These are phyloP conservation scores for Arthroderma sp. DNA, from an alignment of 2,329 filamentous ascomycete species.

Conservation along the genomic window DNA sequence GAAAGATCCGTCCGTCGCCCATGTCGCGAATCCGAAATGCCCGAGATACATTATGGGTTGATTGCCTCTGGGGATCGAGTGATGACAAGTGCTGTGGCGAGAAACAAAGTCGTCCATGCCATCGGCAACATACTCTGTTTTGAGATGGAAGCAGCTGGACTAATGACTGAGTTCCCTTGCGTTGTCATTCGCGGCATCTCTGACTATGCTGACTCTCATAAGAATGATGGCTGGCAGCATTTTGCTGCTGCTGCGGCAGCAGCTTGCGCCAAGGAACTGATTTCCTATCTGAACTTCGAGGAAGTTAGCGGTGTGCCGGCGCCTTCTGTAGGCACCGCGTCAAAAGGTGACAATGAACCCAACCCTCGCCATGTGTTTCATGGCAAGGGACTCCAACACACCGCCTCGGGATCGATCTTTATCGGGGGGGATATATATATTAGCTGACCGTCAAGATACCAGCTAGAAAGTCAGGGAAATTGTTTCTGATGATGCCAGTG, in stretches of 20 bases:
- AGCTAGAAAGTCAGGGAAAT: too few species aligned
- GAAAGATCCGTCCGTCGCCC: background rate
- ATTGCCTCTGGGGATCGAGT: background rate
- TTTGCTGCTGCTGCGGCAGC: constrained; percentile 12
- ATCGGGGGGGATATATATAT: too few species aligned
- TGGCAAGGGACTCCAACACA: too few species aligned
- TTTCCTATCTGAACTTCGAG: too few species aligned
- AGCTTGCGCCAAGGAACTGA: too few species aligned
- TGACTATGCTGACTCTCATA: constrained; percentile 13
- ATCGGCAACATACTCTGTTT: constrained; percentile 5
- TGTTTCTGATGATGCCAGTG: too few species aligned
- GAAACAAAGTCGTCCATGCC: background rate
- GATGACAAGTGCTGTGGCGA: background rate
- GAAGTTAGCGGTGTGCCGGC: too few species aligned
- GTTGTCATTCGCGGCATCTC: constrained; percentile 14
- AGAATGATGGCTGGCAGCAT: constrained; percentile 11
- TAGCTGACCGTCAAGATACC: too few species aligned
- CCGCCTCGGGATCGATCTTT: too few species aligned
- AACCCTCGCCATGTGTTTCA: too few species aligned
- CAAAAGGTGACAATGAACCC: too few species aligned
- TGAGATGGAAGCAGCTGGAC: constrained; percentile 12
- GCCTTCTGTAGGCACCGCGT: too few species aligned
- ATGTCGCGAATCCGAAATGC: background rate
- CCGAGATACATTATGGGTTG: background rate
- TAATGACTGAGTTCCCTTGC: constrained; percentile 8